Evolutionary conservation across 305 asterid species (phyloP), one percentile per base, ranked within the genome.

Genomic region (Withania somnifera): DNA sequence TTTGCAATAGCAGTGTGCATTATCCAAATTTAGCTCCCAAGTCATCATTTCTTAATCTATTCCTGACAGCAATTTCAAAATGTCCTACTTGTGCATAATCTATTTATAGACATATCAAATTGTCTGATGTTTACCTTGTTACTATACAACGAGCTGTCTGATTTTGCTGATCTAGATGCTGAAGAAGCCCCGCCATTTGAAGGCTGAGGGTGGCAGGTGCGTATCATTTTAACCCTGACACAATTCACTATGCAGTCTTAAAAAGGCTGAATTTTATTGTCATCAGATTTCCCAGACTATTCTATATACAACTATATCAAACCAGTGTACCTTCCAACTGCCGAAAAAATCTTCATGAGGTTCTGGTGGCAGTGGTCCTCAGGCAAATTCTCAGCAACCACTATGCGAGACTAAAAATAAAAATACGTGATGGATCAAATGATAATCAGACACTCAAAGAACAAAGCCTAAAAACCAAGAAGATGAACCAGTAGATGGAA

Each of bases 331-430:
- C 98, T 93, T 87, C 98, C 98, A 34, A 93, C 89, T 7, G 97
- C 86, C 28, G 98, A 92, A 87, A 95, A 93, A 80, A 93, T 88
- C 87, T 89, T 95, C 97, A 92, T 87, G 81, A 95, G 95, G 84
- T 91, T 95, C 90, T 95, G 98, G 83, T 95, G 98, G 82, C 94
- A 91, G 84, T 93, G 98, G 86, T 95, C 98, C 87, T 92, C 98
- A 0, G 98, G 98, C 84, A 95, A 86, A 83, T 95, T 95, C 84
- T 95, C 98, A 77, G 97, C 98, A 84, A 95, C 84, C 82, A 93
- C 83, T 80, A 95, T 93, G 77, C 95, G 94, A 67, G 97, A 91
- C 98, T 95, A 78, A 22, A 85, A 71, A 66, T 47, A 54, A 52
- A 75, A 75, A 75, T 15, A 36, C 14, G 11, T 4, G 17, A 38